These are phyloP conservation scores for Nyssa sinensis DNA, from an alignment of 148 eudicot genomes.

Conservation along the genomic window DNA sequence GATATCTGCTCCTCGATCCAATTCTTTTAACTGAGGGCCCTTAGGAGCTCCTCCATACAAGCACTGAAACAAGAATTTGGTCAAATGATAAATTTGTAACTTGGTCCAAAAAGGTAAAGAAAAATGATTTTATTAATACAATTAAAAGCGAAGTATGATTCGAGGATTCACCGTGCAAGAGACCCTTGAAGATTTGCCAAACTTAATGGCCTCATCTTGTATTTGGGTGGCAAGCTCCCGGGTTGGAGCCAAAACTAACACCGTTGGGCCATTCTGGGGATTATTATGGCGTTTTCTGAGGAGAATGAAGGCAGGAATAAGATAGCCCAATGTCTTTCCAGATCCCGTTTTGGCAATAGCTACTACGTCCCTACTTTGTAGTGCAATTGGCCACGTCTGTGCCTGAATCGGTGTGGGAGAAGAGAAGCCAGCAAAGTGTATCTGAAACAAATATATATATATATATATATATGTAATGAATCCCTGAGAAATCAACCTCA, in stretches of 20 bases:
- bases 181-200: conserved; percentile 83
- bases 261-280: conserved; percentile 85
- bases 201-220: conserved; percentile 83
- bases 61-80: conserved; percentile 48
- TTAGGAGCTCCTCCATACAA: conserved; percentile 95
- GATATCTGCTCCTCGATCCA: conserved; percentile 86
- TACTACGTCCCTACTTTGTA: conserved; percentile 83
- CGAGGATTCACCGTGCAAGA: conserved; percentile 65
- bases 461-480: conserved; percentile 21
- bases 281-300: conserved; percentile 67
- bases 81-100: conserved; percentile 4
- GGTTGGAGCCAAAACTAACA: conserved; percentile 90
- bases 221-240: conserved; percentile 98
- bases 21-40: conserved; percentile 80
- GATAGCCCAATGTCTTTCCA: conserved; percentile 94
- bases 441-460: conserved; percentile 43
- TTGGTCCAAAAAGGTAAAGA: conserved; percentile 4
- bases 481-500: not conserved
- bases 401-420: conserved; percentile 99
- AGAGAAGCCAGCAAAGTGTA: conserved; percentile 78
- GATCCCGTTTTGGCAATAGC: conserved; percentile 99
- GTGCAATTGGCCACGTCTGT: conserved; percentile 98
- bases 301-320: conserved; percentile 90
- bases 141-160: not conserved
- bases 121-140: not conserved